Conservation (phyloP, 2,329 filamentous ascomycete genomes). For the Alternaria brassicae region DNA sequence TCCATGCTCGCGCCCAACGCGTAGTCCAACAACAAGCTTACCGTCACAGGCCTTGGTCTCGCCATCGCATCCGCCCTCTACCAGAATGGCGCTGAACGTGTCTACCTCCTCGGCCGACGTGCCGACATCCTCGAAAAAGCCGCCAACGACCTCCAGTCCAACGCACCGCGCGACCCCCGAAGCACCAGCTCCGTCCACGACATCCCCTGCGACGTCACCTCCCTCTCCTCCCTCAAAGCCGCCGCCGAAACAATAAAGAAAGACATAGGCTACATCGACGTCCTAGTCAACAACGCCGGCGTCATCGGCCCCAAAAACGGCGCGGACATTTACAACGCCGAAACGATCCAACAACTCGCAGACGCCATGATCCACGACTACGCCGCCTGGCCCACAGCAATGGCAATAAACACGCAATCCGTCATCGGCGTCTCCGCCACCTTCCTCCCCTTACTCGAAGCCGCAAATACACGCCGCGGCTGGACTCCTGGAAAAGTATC, state of each 20-base stretch:
- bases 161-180: conserved; percentile 37
- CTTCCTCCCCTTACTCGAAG: conserved; percentile 56
- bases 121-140: conserved; percentile 52
- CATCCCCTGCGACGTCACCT: conserved; percentile 55
- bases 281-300: conserved; percentile 62
- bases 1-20: neutral
- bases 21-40: conserved; percentile 5
- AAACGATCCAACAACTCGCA: conserved; percentile 54
- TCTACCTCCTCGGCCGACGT: conserved; percentile 57
- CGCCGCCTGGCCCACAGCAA: conserved; percentile 45
- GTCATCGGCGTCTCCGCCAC: conserved; percentile 55
- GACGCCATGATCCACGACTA: conserved; percentile 49
- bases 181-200: conserved; percentile 44
- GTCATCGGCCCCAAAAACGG: conserved; percentile 55
- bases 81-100: conserved; percentile 51
- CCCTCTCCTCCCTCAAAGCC: conserved; percentile 50
- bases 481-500: conserved; percentile 46
- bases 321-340: conserved; percentile 51
- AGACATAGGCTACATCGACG: conserved; percentile 58
- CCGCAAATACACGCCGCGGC: conserved; percentile 53
- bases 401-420: conserved; percentile 56
- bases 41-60: conserved; percentile 46
- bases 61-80: conserved; percentile 53
- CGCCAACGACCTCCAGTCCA: conserved; percentile 41
- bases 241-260: conserved; percentile 53